These are phyloP conservation scores for Adansonia rubrostipa DNA, from an alignment of 441 rosid species.

Conservation along the genomic window DNA sequence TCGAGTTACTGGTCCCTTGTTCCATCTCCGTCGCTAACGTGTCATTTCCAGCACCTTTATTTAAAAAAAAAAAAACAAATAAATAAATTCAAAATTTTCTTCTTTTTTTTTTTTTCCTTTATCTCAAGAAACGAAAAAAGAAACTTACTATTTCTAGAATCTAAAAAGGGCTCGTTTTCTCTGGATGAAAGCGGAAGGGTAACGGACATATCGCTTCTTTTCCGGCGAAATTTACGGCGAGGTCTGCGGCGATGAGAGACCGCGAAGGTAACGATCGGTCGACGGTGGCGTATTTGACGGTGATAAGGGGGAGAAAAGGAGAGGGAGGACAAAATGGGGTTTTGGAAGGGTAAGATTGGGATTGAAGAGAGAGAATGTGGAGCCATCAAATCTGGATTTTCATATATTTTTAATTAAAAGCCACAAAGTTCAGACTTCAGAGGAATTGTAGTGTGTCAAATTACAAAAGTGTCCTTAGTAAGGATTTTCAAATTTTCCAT, in stretches of 20 bases:
- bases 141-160: slow-evolving; percentile 50
- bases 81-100: neutral
- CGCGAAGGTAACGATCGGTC: slow-evolving; percentile 30
- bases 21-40: slow-evolving; percentile 42
- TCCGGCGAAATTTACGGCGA: slow-evolving; percentile 38
- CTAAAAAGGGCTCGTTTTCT: slow-evolving; percentile 48
- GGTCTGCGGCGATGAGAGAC: slow-evolving; percentile 37
- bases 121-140: neutral
- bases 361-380: slow-evolving; percentile 27
- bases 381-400: slow-evolving; percentile 38
- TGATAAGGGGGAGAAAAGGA: slow-evolving; percentile 31
- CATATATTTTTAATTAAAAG: too few species aligned
- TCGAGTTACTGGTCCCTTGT: slow-evolving; percentile 37
- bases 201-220: slow-evolving; percentile 40
- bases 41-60: slow-evolving; percentile 54
- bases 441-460: too few species aligned
- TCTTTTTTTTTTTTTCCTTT: neutral
- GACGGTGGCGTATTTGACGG: slow-evolving; percentile 33
- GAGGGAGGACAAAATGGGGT: slow-evolving; percentile 38
- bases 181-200: slow-evolving; percentile 39
- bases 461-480: too few species aligned
- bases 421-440: too few species aligned
- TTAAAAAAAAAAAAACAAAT: neutral
- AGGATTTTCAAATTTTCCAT: too few species aligned
- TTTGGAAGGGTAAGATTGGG: slow-evolving; percentile 49